Evolutionary conservation across 495 filamentous ascomycete species (phyloP).

Genomic region (Aspergillus mulundensis): DNA sequence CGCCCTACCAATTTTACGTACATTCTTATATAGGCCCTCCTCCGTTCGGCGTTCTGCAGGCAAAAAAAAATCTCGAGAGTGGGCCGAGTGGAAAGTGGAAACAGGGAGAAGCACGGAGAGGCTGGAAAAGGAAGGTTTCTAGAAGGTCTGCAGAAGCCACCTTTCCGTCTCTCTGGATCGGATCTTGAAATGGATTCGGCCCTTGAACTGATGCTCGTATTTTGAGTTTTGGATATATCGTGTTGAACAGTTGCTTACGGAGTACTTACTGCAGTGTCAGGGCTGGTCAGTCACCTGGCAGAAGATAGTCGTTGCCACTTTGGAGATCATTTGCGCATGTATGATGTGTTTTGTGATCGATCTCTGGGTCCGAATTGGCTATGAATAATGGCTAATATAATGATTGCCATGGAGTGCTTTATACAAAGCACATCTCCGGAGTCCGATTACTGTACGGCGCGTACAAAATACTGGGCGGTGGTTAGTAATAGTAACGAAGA

Average conservation of each 20-base stretch:
- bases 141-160: conserved; percentile 1
- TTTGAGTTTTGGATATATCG: background rate
- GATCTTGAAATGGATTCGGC: background rate
- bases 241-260: background rate
- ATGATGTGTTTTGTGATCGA: background rate
- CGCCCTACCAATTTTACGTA: conserved; percentile 2
- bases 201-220: too few relatives aligned
- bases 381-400: background rate
- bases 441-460: background rate
- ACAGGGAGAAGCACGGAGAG: background rate
- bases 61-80: background rate
- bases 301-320: background rate
- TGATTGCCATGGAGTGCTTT: background rate
- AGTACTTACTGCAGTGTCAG: background rate
- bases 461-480: background rate
- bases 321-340: background rate
- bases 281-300: background rate
- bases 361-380: background rate
- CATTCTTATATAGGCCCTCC: background rate
- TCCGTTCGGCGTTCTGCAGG: background rate
- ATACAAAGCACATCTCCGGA: background rate
- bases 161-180: background rate
- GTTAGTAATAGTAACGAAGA: background rate
- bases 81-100: conserved; percentile 1
- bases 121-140: conserved; percentile 7